Conservation (phyloP, 2,329 filamentous ascomycete species). For the Sordariomycetes sp. region DNA sequence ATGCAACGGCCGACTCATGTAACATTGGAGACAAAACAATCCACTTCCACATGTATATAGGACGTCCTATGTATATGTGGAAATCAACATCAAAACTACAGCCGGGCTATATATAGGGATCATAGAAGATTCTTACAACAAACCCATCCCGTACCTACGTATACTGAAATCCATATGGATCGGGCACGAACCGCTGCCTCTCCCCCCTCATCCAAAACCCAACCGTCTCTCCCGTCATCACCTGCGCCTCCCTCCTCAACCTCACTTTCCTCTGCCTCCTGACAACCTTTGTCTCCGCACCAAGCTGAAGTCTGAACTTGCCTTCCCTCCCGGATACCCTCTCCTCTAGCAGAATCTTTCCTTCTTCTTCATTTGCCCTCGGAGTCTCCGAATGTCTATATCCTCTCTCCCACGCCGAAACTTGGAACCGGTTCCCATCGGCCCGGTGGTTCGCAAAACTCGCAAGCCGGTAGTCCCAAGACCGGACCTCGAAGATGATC, state of each 20-base stretch:
- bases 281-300: neutral
- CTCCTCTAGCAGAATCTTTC: neutral
- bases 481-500: neutral
- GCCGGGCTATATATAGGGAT: neutral
- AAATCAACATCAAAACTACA: too few species aligned
- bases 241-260: neutral
- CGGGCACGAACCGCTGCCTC: neutral
- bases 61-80: too few species aligned
- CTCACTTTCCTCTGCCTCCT: neutral
- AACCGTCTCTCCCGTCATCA: neutral
- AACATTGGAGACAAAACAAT: too few species aligned
- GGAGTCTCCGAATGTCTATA: neutral
- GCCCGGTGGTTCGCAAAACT: neutral
- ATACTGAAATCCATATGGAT: neutral
- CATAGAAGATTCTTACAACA: neutral
- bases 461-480: neutral
- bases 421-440: neutral
- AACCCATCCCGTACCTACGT: neutral
- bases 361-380: neutral
- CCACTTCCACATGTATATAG: too few species aligned
- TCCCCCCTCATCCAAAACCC: neutral
- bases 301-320: neutral
- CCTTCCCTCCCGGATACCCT: neutral
- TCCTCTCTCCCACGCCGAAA: neutral
- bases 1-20: too few species aligned